Base-by-base conservation (phyloP, 352 stramenopile genomes). In the Pythium aristosporum region DNA sequence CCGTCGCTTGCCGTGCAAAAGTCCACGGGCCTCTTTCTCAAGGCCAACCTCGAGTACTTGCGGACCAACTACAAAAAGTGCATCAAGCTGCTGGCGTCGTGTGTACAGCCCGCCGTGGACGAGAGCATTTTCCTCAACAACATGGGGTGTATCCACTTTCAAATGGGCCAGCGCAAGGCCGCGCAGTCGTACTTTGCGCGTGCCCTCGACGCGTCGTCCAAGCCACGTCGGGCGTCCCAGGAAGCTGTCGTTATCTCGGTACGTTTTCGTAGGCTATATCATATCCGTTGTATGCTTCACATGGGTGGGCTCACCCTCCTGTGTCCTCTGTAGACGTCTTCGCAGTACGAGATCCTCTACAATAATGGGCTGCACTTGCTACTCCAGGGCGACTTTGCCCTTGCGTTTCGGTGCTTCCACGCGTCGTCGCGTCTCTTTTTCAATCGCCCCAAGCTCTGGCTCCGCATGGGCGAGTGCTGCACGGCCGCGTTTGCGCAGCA, bases 21-120 rank as follows among this genome's bases (percentile, higher is more conserved):
- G 69, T 87, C 89, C 23, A 92, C 87, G 21, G 89, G 79, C 47
- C 71, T 97, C 58, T 98, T 96, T 73, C 74, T 98, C 30, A 97
- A 97, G 75, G 92, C 92, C 15, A 97, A 98, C 61, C 76, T 97
- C 60, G 92, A 97, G 80, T 97, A 97, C 87, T 84, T 98, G 76
- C 85, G 92, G 54, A 88, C 90, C 66, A 97, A 97, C 72, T 96
- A 97, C 77, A 96, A 96, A 74, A 97, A 97, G 76, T 95, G 85
- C 63, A 92, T 97, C 73, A 97, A 97, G 80, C 77, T 97, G 61
- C 73, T 97, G 57, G 89, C 88, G 51, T 96, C 88, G 42, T 96
- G 87, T 77, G 89, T 87, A 75, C 80, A 91, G 68, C 72, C 87
- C 52, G 81, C 87, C 13, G 83, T 96, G 25, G 88, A 87, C 55